phyloP scores from a whole-genome alignment of 2,329 filamentous ascomycete genomes.

The Rhynchosporium agropyri region DNA sequence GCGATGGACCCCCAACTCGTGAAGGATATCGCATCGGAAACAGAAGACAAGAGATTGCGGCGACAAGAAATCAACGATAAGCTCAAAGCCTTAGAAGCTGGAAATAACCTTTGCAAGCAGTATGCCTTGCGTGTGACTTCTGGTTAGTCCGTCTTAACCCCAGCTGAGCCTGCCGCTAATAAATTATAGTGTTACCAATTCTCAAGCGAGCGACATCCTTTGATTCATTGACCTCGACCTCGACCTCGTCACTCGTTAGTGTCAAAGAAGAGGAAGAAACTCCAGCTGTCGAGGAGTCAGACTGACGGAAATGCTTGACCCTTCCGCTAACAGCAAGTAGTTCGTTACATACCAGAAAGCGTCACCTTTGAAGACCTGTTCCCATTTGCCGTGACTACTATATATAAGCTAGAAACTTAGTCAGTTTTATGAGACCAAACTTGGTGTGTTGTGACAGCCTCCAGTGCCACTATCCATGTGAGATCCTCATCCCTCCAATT shows the following conservation, averaged over 20 bases:
- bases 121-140: conserved; percentile 25
- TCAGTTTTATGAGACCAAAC: conserved; percentile 10
- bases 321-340: background rate
- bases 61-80: conserved; percentile 22
- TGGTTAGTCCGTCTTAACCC: conserved; percentile 14
- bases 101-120: conserved; percentile 25
- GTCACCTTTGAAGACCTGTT: background rate
- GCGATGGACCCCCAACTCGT: conserved; percentile 22
- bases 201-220: conserved; percentile 12
- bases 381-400: background rate
- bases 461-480: conserved; percentile 15
- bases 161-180: conserved; percentile 1
- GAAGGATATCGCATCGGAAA: conserved; percentile 24
- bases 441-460: conserved; percentile 11
- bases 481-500: conserved; percentile 13
- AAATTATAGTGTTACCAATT: conserved; percentile 15
- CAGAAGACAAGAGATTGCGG: conserved; percentile 23
- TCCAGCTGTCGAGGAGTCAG: conserved; percentile 13
- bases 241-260: conserved; percentile 17
- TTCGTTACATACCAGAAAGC: background rate
- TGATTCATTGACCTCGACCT: conserved; percentile 15
- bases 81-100: conserved; percentile 25
- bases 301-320: conserved; percentile 13
- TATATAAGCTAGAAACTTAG: background rate
- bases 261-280: conserved; percentile 15